Percentiles rank a stretch among this genome's conserved stretches.
phyloP scores from a whole-genome alignment of 257 asterid genomes.

The Lycium ferocissimum region DNA sequence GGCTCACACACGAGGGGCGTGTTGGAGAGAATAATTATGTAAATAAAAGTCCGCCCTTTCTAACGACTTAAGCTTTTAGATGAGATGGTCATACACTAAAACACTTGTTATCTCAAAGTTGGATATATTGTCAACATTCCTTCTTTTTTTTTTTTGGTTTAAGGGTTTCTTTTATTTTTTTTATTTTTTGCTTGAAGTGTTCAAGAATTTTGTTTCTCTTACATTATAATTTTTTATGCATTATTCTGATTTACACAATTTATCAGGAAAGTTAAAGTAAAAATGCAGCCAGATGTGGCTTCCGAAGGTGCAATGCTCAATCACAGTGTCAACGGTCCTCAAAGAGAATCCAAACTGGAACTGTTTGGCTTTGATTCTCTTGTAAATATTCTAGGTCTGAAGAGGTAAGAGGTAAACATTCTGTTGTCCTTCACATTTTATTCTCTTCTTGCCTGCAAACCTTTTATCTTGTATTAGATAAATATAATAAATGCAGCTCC shows the following conservation, averaged over 20 bases:
- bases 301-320: constrained; percentile 56
- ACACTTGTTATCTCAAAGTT: constrained; percentile 9
- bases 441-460: constrained; percentile 6
- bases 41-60: not conserved
- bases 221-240: not conserved
- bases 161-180: not conserved
- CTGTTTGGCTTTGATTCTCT: constrained; percentile 97
- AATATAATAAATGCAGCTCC: not conserved
- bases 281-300: constrained; percentile 43
- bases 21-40: constrained; percentile 14
- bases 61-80: not conserved
- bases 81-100: not conserved
- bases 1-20: not conserved
- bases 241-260: constrained; percentile 19
- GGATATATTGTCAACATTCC: not conserved
- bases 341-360: constrained; percentile 85
- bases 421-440: constrained; percentile 4
- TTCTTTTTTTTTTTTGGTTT: not conserved
- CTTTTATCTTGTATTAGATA: constrained; percentile 21
- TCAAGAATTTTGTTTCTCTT: not conserved
- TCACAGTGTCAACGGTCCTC: constrained; percentile 67
- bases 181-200: not conserved
- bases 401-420: constrained; percentile 63
- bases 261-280: constrained; percentile 63
- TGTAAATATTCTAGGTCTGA: constrained; percentile 94